Evolutionary conservation across 2,329 filamentous ascomycete genomes (phyloP), one percentile per base, ranked within the genome.

Genomic region (Pseudogymnoascus sp.): DNA sequence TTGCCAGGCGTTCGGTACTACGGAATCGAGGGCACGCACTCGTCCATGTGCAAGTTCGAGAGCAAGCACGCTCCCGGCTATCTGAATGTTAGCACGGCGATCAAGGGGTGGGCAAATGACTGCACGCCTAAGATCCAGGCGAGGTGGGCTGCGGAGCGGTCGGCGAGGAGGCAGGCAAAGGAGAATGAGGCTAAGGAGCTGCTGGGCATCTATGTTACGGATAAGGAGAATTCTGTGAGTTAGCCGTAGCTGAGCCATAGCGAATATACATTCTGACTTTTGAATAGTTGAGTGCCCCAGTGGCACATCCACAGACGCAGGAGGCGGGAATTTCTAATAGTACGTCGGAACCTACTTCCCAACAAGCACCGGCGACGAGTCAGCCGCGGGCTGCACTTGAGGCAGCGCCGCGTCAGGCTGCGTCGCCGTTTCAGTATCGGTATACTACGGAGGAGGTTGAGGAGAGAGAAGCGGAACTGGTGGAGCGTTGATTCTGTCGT

Each of bases 11-110:
- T 89, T 0, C 86, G 83, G 44, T 87, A 88, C 67, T 89, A 87
- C 74, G 87, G 87, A n/a, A 89, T 91, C 64, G 87, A 90, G 68
- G 86, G 86, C 7, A 84, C 83, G n/a, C 87, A 90, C 71, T 85
- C 83, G 1, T 78, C 80, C 47, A 90, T 91, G 85, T 89, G 86
- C 78, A 90, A 90, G 70, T 91, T 90, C 65, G 80, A 84, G 21
- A 82, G 81, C 66, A 79, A 80, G 60, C 83, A 79, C 65, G 82
- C 88, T 0, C 86, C 88, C 0, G 89, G 89, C 0, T 93, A 71
- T 62, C 64, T 69, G 26, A 73, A 72, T 62, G 67, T 74, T 35
- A 69, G 71, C 6, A 70, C 69, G 1, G 72, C 68, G 10, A 64
- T 74, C 15, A 73, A 70, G 44, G 64, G 65, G 21, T 74, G 72